Percentiles rank a stretch among this genome's conserved stretches.
phyloP scores from a whole-genome alignment of 2,329 filamentous ascomycete species.

The Pseudogymnoascus sp. region DNA sequence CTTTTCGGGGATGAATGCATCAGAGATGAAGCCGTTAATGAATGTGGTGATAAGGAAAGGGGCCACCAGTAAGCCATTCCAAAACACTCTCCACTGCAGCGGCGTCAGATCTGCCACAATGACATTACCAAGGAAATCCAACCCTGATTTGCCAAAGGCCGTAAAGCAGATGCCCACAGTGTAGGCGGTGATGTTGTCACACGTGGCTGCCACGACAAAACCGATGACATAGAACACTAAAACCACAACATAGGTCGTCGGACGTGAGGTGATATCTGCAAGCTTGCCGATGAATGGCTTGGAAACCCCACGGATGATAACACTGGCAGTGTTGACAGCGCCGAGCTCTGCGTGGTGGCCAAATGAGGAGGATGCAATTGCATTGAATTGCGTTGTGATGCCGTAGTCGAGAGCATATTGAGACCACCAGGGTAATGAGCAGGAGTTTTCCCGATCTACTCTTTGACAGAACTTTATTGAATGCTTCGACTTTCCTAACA shows the following conservation, averaged over 20 bases:
- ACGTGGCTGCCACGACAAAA: conserved; percentile 21
- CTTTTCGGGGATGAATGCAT: conserved; percentile 31
- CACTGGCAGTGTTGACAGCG: not conserved
- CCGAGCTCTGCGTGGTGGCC: not conserved
- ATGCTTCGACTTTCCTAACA: not conserved
- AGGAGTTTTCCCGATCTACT: not conserved
- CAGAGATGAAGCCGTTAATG: conserved; percentile 35
- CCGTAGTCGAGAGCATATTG: not conserved
- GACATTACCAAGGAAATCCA: not conserved
- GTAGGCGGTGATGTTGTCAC: not conserved
- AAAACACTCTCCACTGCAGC: not conserved
- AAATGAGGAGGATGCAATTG: not conserved
- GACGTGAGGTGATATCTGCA: conserved; percentile 18
- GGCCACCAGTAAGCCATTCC: not conserved
- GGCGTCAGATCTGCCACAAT: not conserved
- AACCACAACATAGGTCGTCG: conserved; percentile 34
- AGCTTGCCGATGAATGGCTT: conserved; percentile 27
- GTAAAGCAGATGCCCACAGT: not conserved
- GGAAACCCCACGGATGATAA: not conserved
- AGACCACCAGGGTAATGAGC: not conserved
- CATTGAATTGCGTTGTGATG: not conserved
- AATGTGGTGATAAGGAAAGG: not conserved
- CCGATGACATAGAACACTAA: conserved; percentile 36
- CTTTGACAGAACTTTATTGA: not conserved
- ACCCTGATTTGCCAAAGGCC: not conserved